Evolutionary conservation across 495 filamentous ascomycete genomes (phyloP).

Genomic region (Penicillium coffeae): DNA sequence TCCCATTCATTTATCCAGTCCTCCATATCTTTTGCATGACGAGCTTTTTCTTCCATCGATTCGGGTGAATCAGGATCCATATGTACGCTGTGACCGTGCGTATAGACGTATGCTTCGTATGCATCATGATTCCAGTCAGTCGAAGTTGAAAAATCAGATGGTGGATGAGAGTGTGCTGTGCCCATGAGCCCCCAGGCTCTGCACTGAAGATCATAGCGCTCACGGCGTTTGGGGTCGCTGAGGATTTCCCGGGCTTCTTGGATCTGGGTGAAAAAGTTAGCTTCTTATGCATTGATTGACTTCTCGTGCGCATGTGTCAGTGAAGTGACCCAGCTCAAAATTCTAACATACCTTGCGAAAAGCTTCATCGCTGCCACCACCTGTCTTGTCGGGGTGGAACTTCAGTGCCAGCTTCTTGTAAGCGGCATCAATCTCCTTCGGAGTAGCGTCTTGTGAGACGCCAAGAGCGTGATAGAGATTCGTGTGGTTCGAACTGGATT

Average conservation of each 20-base stretch:
- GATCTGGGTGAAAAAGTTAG: too few relatives aligned
- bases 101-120: constrained; percentile 25
- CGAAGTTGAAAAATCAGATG: too few relatives aligned
- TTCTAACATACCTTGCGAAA: constrained; percentile 5
- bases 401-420: constrained; percentile 51
- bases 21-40: constrained; percentile 9
- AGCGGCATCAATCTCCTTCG: constrained; percentile 39
- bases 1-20: constrained; percentile 13
- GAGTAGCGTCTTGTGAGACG: constrained; percentile 26
- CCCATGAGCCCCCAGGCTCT: not conserved
- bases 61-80: constrained; percentile 26
- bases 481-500: not conserved
- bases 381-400: constrained; percentile 60
- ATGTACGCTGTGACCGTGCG: constrained; percentile 30
- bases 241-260: constrained; percentile 38
- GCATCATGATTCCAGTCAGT: not conserved
- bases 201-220: not conserved
- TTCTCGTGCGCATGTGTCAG: too few relatives aligned
- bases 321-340: too few relatives aligned
- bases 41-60: constrained; percentile 19
- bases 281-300: too few relatives aligned
- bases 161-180: not conserved
- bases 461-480: constrained; percentile 39
- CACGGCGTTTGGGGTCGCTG: constrained; percentile 26
- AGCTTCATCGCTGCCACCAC: constrained; percentile 23